A percentile compares a stretch with the other conserved stretches of the same genome.
phyloP scores from a whole-genome alignment of 2,329 filamentous ascomycete species.

The Aspergillus calidoustus region DNA sequence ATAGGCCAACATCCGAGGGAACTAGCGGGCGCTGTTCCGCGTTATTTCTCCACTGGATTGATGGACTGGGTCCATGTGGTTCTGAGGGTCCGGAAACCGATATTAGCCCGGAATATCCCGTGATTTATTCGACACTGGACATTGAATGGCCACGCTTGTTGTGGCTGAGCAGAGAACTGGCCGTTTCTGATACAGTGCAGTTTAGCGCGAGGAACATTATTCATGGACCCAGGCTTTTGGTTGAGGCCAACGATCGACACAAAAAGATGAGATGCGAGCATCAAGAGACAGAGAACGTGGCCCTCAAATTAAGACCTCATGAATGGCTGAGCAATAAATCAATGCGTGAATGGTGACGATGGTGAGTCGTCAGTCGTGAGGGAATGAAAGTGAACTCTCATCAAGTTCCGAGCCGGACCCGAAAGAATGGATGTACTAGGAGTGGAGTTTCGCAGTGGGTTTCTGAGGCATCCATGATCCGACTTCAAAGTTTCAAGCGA shows the following conservation, averaged over 20 bases:
- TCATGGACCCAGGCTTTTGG: neutral
- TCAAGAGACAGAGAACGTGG: neutral
- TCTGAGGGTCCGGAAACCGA: neutral
- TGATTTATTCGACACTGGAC: neutral
- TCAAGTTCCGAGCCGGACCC: neutral
- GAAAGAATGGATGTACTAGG: neutral
- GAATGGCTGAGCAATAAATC: neutral
- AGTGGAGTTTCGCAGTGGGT: neutral
- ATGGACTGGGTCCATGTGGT: neutral
- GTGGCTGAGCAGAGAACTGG: neutral
- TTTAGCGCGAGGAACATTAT: neutral
- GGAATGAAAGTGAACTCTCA: neutral
- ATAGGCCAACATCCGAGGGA: neutral
- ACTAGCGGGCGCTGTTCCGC: conserved; percentile 9
- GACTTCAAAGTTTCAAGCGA: neutral
- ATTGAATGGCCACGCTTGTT: neutral
- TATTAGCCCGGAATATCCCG: conserved; percentile 2
- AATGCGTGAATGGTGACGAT: neutral
- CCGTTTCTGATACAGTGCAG: neutral
- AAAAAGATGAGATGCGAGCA: neutral
- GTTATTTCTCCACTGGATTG: neutral
- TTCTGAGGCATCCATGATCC: neutral
- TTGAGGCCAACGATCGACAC: neutral
- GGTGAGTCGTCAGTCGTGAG: neutral
- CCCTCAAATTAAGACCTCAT: neutral